Conservation (phyloP, 768 basidiomycete species). For the Podaxis carcinomalis region DNA sequence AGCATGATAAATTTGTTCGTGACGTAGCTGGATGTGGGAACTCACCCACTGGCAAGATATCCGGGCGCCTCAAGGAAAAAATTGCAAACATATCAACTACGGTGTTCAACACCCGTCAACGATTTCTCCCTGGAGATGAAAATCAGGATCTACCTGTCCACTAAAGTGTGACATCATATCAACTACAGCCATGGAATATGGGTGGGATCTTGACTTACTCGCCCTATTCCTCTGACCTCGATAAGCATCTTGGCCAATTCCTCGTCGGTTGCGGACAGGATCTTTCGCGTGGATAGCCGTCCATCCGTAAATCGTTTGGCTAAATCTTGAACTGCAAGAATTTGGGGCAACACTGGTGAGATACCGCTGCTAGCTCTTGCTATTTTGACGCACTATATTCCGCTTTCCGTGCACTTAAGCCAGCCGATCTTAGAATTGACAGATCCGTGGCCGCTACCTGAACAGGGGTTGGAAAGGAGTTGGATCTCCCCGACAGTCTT, state of each 20-base stretch:
- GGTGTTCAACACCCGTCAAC: constrained; percentile 7
- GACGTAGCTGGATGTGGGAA: background rate
- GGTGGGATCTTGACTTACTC: constrained; percentile 34
- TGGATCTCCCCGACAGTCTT: background rate
- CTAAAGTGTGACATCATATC: constrained; percentile 23
- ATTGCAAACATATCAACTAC: constrained; percentile 92
- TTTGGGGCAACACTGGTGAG: background rate
- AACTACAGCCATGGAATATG: background rate
- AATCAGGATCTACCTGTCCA: constrained; percentile 50
- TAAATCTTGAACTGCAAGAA: constrained; percentile 64
- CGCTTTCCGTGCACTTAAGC: constrained; percentile 80
- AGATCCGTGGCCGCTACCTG: constrained; percentile 63
- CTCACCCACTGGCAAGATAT: constrained; percentile 57
- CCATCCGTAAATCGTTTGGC: constrained; percentile 80
- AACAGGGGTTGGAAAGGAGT: constrained; percentile 63
- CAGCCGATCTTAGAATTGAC: constrained; percentile 60
- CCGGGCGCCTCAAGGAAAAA: constrained; percentile 78
- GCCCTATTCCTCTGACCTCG: constrained; percentile 76
- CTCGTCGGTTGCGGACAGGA: constrained; percentile 70
- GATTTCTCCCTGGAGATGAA: background rate
- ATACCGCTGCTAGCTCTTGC: background rate
- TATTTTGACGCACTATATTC: constrained; percentile 64
- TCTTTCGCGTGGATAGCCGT: constrained; percentile 66
- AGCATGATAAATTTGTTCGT: constrained; percentile 4
- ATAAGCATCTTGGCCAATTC: constrained; percentile 72